A percentile compares a stretch with the other conserved stretches of the same genome.
phyloP scores from a whole-genome alignment of 2,329 filamentous ascomycete species.

The Parafenestella ontariensis region DNA sequence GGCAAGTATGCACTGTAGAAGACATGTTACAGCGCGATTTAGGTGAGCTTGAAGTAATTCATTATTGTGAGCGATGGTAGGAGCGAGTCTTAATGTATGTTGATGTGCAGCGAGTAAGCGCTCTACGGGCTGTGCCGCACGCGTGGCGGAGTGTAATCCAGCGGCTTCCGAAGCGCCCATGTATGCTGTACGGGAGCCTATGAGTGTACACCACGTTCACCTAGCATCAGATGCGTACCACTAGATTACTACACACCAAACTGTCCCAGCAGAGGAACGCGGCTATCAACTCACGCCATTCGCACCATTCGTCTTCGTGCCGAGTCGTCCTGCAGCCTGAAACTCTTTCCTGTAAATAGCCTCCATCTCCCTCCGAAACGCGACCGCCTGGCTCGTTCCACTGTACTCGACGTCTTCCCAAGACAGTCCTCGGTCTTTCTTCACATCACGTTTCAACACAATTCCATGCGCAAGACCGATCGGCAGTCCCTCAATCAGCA shows the following conservation, averaged over 20 bases:
- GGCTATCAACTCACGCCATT: background rate
- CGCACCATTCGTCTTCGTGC: background rate
- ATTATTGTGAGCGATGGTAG: background rate
- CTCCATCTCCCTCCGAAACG: slow-evolving; percentile 55
- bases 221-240: too few relatives aligned
- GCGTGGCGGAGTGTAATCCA: too few relatives aligned
- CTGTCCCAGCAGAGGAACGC: too few relatives aligned
- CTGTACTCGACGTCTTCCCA: slow-evolving; percentile 57
- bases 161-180: too few relatives aligned
- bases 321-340: background rate
- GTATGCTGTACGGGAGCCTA: too few relatives aligned
- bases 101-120: background rate
- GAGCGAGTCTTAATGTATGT: background rate
- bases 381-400: slow-evolving; percentile 49
- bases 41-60: background rate
- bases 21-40: background rate
- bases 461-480: slow-evolving; percentile 55
- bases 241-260: background rate
- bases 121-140: background rate
- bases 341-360: slow-evolving; percentile 37
- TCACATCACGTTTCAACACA: slow-evolving; percentile 51
- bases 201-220: too few relatives aligned
- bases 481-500: slow-evolving; percentile 52
- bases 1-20: background rate
- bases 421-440: slow-evolving; percentile 53